Conservation (phyloP, 768 basidiomycete genomes). For the Coprinopsis strossmayeri region DNA sequence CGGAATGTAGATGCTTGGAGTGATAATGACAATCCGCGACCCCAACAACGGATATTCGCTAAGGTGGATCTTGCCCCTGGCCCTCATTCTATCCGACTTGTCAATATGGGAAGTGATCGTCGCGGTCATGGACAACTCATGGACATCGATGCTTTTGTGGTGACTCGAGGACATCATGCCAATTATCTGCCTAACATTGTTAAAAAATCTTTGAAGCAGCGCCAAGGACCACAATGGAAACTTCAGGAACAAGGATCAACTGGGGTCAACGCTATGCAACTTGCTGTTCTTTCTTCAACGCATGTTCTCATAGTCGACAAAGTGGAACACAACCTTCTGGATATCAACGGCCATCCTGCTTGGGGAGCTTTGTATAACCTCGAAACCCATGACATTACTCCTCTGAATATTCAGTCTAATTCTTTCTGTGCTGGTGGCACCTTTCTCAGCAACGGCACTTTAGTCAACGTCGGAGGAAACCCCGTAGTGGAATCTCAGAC, state of each 20-base stretch:
- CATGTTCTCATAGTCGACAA: slow-evolving; percentile 78
- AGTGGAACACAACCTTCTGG: slow-evolving; percentile 79
- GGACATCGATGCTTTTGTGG: slow-evolving; percentile 63
- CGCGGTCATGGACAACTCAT: slow-evolving; percentile 28
- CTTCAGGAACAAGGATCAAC: slow-evolving; percentile 61
- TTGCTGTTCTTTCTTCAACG: slow-evolving; percentile 58
- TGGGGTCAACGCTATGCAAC: slow-evolving; percentile 76
- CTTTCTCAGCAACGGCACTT: slow-evolving; percentile 69
- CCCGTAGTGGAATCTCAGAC: slow-evolving; percentile 63
- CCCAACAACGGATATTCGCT: slow-evolving; percentile 65
- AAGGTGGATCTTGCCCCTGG: slow-evolving; percentile 41
- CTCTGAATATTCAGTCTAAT: slow-evolving; percentile 65
- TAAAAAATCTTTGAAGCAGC: neutral
- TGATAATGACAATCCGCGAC: slow-evolving; percentile 21
- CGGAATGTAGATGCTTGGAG: slow-evolving; percentile 41
- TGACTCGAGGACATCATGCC: slow-evolving; percentile 36
- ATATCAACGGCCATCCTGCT: slow-evolving; percentile 68
- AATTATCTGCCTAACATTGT: neutral
- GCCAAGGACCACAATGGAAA: slow-evolving; percentile 37
- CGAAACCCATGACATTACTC: slow-evolving; percentile 50
- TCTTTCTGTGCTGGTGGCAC: slow-evolving; percentile 84
- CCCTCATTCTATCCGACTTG: slow-evolving; percentile 58
- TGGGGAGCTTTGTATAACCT: slow-evolving; percentile 78
- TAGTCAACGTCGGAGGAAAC: slow-evolving; percentile 79
- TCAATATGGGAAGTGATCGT: slow-evolving; percentile 38